Percentiles rank a stretch among this genome's conserved stretches.
These are phyloP conservation scores for Tetracladium maxilliforme DNA, from an alignment of 2,329 filamentous ascomycete species.

Conservation along the genomic window DNA sequence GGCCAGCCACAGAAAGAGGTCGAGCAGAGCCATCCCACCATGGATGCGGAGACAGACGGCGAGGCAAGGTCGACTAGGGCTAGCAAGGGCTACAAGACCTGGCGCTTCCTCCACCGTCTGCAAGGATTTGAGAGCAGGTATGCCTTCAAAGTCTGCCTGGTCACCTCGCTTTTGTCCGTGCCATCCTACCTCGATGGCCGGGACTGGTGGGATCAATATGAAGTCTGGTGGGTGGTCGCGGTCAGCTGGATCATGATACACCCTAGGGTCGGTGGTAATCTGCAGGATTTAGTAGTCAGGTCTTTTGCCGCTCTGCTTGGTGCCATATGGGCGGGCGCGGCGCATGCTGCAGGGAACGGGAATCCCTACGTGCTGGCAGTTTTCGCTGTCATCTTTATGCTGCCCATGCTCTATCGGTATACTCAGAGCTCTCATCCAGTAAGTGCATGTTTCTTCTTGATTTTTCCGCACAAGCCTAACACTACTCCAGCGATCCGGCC, in stretches of 20 bases:
- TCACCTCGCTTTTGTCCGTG: constrained; percentile 33
- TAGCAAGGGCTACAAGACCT: constrained; percentile 32
- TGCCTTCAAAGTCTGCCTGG: constrained; percentile 37
- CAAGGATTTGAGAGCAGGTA: constrained; percentile 44
- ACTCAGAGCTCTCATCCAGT: constrained; percentile 39
- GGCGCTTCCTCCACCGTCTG: constrained; percentile 32
- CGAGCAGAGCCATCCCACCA: constrained; percentile 21
- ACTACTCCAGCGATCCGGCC: constrained; percentile 31
- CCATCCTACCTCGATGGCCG: constrained; percentile 34
- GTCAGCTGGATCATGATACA: constrained; percentile 42
- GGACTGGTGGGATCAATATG: constrained; percentile 37
- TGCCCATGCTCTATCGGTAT: constrained; percentile 43
- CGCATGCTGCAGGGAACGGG: constrained; percentile 32
- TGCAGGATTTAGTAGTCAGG: constrained; percentile 39
- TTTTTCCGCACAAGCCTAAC: constrained; percentile 7
- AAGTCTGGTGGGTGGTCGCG: constrained; percentile 43
- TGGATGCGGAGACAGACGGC: constrained; percentile 20
- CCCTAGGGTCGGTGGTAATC: constrained; percentile 37
- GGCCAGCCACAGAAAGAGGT: constrained; percentile 11
- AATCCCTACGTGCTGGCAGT: constrained; percentile 38
- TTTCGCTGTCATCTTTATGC: constrained; percentile 39
- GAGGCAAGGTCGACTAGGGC: constrained; percentile 22
- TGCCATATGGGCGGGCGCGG: constrained; percentile 36
- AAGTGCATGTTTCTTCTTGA: constrained; percentile 8
- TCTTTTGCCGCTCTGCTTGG: constrained; percentile 32